A percentile compares a stretch with the other conserved stretches of the same genome.
Evolutionary conservation across 2,329 filamentous ascomycete genomes (phyloP).

Genomic region (Rachicladosporium sp.): DNA sequence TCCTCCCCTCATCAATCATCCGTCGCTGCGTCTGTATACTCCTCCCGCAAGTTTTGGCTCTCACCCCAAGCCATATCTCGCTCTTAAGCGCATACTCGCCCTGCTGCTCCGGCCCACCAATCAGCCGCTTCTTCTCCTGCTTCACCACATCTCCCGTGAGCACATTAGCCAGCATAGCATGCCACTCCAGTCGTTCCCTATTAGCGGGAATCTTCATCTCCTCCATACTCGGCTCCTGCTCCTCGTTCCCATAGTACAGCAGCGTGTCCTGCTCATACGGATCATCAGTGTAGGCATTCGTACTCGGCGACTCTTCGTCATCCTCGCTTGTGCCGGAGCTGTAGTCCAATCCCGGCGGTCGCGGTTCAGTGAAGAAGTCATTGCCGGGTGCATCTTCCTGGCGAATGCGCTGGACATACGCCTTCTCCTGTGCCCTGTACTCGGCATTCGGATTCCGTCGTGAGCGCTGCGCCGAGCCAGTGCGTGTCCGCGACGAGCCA

Average conservation of each 20-base stretch:
- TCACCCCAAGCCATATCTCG: conserved; percentile 76
- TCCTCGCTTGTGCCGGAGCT: conserved; percentile 64
- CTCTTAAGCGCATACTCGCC: conserved; percentile 53
- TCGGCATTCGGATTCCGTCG: conserved; percentile 57
- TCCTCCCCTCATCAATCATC: conserved; percentile 73
- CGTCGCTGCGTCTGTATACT: conserved; percentile 73
- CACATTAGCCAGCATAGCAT: conserved; percentile 92
- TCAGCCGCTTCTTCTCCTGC: conserved; percentile 92
- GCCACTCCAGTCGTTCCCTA: conserved; percentile 88
- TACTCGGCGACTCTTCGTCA: conserved; percentile 74
- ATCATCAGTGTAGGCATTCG: conserved; percentile 68
- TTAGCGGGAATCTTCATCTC: conserved; percentile 80
- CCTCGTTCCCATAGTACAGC: conserved; percentile 82
- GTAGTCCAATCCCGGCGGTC: conserved; percentile 55
- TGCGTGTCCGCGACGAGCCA: conserved; percentile 40
- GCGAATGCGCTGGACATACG: conserved; percentile 82
- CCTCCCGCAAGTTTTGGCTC: conserved; percentile 71
- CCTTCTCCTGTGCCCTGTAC: conserved; percentile 76
- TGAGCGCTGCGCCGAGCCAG: conserved; percentile 42
- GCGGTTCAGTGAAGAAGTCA: conserved; percentile 62
- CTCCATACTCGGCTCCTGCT: conserved; percentile 75
- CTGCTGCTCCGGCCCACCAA: conserved; percentile 65
- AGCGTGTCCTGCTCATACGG: conserved; percentile 86
- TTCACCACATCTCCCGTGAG: conserved; percentile 92
- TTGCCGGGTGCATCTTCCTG: conserved; percentile 49